Evolutionary conservation across 108 stramenopile genomes (phyloP), one percentile per base, ranked within the genome.

Genomic region (Cylindrotheca closterium): DNA sequence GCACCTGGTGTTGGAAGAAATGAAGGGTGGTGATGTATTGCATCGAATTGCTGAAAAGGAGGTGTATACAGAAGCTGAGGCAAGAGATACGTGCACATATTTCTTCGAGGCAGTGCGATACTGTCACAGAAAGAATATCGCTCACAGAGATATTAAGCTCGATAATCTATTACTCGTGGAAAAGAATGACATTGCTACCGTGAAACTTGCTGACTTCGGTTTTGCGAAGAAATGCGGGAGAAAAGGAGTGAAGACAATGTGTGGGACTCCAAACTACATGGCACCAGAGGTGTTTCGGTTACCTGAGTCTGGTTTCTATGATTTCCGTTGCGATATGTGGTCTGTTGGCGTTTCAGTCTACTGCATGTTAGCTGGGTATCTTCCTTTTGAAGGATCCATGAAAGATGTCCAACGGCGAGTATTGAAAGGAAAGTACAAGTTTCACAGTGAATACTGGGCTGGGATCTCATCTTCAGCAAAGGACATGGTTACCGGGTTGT

Each of bases 21-120:
- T 86, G 60, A 74, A 77, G 42, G 95, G 95, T 18, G 95, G 95
- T 2, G 93, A 98, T 66, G 61, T 98, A 33, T 86, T 99, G 60
- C 91, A 95, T 59, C 83, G 96, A 18, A 97, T 99, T 67, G 96
- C 93, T 25, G 79, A 90, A 33, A 98, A 98, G 68, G 86, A 81
- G 27, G 84, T 79, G 4, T 98, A 98, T 70, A 97, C 90, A 47
- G 98, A 99, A 68, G 79, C 81, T 21, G 98, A 98, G 75, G 96
- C 96, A 5, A 84, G 96, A 15, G 85, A 96, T 65, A 75, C 87
- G 0, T 95, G 95, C 58, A 74, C 79, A 26, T 71, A 90, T 5
- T 56, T 96, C 21, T 87, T 97, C 51, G 65, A 82, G 21, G 94
- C 94, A 1, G 74, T 98, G 34, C 72, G 78, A 47, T 97, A 98